phyloP scores from a whole-genome alignment of 2,329 filamentous ascomycete genomes.

The Claviceps spartinae region DNA sequence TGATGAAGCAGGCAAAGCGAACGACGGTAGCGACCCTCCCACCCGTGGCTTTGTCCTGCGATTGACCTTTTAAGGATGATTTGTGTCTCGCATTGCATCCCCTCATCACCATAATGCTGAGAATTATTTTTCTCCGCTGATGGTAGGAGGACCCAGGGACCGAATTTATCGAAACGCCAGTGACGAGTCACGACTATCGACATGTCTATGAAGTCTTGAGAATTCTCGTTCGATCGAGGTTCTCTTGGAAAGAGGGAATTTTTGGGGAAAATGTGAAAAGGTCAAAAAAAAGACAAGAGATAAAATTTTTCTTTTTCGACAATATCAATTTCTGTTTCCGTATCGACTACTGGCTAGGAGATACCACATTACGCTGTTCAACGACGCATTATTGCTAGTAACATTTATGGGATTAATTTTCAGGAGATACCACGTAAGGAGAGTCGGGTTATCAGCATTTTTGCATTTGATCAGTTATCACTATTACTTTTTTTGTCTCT shows the following conservation, averaged over 20 bases:
- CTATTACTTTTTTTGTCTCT: not conserved
- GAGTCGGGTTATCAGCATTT: not conserved
- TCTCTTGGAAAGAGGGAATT: too few species aligned
- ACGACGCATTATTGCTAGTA: not conserved
- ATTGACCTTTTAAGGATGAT: conserved; percentile 7
- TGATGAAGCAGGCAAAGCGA: conserved; percentile 18
- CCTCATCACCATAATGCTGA: not conserved
- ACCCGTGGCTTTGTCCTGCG: conserved; percentile 9
- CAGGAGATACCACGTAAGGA: conserved; percentile 3
- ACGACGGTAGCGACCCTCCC: conserved; percentile 8
- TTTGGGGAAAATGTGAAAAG: not conserved
- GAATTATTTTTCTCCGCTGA: not conserved
- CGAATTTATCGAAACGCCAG: not conserved
- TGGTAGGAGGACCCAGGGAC: not conserved
- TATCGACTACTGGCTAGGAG: conserved; percentile 1
- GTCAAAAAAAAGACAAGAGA: not conserved
- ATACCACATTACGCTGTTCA: conserved; percentile 3
- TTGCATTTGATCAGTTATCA: too few species aligned
- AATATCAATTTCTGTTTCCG: not conserved
- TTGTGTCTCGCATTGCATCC: not conserved
- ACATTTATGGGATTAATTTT: not conserved
- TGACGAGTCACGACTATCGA: not conserved
- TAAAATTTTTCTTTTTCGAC: not conserved
- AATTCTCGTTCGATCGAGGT: not conserved
- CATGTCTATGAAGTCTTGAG: not conserved